phyloP scores from a whole-genome alignment of 2,329 filamentous ascomycete genomes.

The Ophiostoma piceae region DNA sequence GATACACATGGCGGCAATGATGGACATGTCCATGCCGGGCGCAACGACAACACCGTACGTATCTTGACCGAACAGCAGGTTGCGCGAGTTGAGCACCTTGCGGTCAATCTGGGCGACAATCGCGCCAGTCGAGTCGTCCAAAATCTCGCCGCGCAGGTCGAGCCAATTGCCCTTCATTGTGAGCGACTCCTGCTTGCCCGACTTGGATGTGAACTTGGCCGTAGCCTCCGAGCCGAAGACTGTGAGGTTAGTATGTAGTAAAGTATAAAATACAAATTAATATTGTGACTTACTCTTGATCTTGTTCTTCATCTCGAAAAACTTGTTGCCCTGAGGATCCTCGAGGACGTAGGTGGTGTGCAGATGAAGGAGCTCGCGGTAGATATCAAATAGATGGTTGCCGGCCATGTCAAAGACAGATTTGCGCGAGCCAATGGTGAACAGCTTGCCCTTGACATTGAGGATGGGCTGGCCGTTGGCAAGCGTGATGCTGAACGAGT shows the following conservation, averaged over 20 bases:
- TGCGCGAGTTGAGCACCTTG: constrained; percentile 51
- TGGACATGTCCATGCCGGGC: constrained; percentile 59
- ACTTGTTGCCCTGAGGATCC: constrained; percentile 40
- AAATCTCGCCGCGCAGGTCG: constrained; percentile 54
- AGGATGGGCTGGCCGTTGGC: constrained; percentile 50
- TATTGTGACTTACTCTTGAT: constrained; percentile 42
- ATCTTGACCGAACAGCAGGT: constrained; percentile 57
- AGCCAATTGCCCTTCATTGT: constrained; percentile 58
- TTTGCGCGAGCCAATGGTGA: constrained; percentile 52
- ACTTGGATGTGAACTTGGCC: constrained; percentile 50
- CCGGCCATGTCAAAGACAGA: constrained; percentile 49
- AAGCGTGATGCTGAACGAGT: constrained; percentile 59
- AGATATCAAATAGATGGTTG: constrained; percentile 54
- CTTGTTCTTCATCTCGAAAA: constrained; percentile 53
- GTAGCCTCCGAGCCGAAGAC: constrained; percentile 51
- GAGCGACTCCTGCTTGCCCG: constrained; percentile 44
- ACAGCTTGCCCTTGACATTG: constrained; percentile 50
- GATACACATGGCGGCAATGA: constrained; percentile 63
- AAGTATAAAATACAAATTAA: not conserved
- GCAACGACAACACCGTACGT: constrained; percentile 61
- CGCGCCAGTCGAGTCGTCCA: constrained; percentile 44
- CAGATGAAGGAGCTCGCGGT: constrained; percentile 48
- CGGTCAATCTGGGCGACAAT: constrained; percentile 33
- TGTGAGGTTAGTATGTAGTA: constrained; percentile 29
- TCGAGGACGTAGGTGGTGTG: constrained; percentile 50